Conservation (phyloP, 2,329 filamentous ascomycete species). For the Clonostachys rosea region DNA sequence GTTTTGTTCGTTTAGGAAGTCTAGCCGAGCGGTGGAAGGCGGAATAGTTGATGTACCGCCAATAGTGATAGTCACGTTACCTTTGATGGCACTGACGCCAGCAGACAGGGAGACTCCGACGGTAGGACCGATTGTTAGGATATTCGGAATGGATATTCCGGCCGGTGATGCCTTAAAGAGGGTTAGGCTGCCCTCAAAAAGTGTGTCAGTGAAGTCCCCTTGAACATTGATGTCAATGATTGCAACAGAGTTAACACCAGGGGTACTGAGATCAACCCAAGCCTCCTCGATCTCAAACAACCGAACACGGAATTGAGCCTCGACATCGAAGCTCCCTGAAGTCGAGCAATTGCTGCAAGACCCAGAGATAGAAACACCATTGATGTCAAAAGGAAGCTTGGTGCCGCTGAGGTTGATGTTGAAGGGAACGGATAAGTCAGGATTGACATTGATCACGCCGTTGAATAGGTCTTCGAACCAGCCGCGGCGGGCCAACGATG, state of each 20-base stretch:
- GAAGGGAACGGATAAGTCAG: neutral
- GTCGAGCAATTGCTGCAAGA: neutral
- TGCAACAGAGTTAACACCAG: neutral
- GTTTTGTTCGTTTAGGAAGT: neutral
- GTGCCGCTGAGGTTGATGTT: neutral
- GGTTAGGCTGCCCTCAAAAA: neutral
- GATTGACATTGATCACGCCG: neutral
- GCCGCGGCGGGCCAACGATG: neutral
- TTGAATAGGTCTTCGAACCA: neutral
- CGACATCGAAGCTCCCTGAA: neutral
- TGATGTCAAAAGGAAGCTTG: neutral
- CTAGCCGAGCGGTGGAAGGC: neutral
- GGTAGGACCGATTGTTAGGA: slow-evolving; percentile 1
- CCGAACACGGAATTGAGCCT: neutral
- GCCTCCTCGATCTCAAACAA: neutral
- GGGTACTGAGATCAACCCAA: neutral
- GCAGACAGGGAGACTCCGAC: neutral
- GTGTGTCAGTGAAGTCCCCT: neutral
- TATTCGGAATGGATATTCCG: neutral
- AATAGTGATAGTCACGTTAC: neutral
- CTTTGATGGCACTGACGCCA: neutral
- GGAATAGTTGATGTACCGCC: neutral
- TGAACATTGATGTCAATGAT: neutral
- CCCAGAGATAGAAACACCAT: neutral
- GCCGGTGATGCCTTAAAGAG: slow-evolving; percentile 1